Evolutionary conservation across 305 asterid genomes (phyloP).

Genomic region (Fraxinus latifolia): DNA sequence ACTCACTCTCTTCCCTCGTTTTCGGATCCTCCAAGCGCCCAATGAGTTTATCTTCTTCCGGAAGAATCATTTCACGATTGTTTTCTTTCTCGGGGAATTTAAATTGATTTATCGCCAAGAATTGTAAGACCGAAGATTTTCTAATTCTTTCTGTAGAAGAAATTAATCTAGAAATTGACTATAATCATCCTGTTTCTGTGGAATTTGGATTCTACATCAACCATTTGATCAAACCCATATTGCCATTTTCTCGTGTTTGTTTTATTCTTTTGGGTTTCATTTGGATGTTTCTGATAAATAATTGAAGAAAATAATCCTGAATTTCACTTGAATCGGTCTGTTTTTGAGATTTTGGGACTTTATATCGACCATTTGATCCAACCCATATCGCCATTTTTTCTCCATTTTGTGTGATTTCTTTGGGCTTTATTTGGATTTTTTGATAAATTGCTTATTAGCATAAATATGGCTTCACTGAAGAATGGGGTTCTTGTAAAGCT

Average conservation of each 20-base stretch:
- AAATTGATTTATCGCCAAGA: not conserved
- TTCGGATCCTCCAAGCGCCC: not conserved
- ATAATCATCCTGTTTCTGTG: not conserved
- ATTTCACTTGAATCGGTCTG: not conserved
- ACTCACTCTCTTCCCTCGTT: not conserved
- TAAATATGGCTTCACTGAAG: conserved; percentile 47
- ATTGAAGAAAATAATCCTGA: not conserved
- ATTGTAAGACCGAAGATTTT: not conserved
- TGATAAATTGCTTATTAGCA: conserved; percentile 3
- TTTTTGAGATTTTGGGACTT: not conserved
- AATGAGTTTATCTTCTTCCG: not conserved
- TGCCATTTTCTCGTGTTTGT: not conserved
- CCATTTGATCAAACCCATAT: not conserved
- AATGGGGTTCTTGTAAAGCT: conserved; percentile 59
- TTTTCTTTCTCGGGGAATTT: not conserved
- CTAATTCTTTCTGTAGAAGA: not conserved
- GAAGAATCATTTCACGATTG: not conserved
- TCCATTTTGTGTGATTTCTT: not conserved
- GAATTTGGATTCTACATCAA: not conserved
- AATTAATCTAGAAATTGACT: not conserved
- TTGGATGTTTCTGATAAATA: not conserved
- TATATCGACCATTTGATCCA: not conserved
- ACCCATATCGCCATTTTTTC: not conserved
- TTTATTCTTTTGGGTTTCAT: not conserved
- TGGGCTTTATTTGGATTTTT: not conserved